phyloP scores from a whole-genome alignment of 2,329 filamentous ascomycete species.

The Epicoccum nigrum region DNA sequence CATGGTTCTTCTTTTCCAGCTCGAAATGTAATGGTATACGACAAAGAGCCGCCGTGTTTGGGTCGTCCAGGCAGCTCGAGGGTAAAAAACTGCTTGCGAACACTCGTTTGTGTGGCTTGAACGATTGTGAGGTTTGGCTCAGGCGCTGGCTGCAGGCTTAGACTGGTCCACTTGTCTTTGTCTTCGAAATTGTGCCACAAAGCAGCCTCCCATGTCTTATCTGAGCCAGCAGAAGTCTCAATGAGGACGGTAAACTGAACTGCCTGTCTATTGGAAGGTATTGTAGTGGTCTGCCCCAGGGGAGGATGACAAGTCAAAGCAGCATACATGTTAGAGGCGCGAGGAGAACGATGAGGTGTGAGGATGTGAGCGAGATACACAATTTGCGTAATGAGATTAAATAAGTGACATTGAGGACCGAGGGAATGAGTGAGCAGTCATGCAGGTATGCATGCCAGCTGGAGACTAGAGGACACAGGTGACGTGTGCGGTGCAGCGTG shows the following conservation, averaged over 20 bases:
- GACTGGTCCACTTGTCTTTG: constrained; percentile 64
- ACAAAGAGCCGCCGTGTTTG: constrained; percentile 56
- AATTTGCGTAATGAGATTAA: not conserved
- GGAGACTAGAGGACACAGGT: constrained; percentile 28
- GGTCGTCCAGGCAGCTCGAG: constrained; percentile 53
- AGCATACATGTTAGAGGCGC: constrained; percentile 54
- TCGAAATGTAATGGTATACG: constrained; percentile 76
- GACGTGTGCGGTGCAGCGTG: constrained; percentile 21
- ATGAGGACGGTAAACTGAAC: constrained; percentile 71
- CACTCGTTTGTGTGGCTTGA: constrained; percentile 15
- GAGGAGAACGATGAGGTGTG: not conserved
- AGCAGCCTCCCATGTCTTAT: constrained; percentile 71
- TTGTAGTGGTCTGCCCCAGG: constrained; percentile 73
- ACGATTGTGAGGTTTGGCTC: constrained; percentile 35
- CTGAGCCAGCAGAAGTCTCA: constrained; percentile 64
- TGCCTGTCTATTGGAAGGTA: constrained; percentile 52
- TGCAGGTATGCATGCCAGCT: constrained; percentile 13
- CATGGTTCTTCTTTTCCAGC: constrained; percentile 60
- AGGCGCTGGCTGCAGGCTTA: constrained; percentile 57
- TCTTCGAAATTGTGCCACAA: constrained; percentile 73
- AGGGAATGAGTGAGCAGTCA: constrained; percentile 1
- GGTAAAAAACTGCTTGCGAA: constrained; percentile 60
- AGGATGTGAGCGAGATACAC: not conserved
- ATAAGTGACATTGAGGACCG: not conserved
- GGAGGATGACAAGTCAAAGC: constrained; percentile 70